A percentile compares a stretch with the other conserved stretches of the same genome.
phyloP scores from a whole-genome alignment of 345 rosid species.

The Fremontodendron californicum region DNA sequence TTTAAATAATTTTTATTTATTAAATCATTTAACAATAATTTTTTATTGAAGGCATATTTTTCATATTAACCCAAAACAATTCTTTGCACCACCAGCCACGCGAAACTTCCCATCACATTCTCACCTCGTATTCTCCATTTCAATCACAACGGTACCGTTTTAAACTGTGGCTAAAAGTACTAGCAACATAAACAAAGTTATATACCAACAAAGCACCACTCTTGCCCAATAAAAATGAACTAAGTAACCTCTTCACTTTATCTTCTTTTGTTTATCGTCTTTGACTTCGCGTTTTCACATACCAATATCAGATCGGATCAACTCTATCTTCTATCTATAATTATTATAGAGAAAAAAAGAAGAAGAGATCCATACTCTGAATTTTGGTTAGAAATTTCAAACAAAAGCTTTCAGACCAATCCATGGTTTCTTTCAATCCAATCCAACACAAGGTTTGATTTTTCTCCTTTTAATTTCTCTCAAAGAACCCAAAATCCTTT shows the following conservation, averaged over 20 bases:
- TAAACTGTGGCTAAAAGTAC: no score
- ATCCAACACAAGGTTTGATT: conserved; percentile 24
- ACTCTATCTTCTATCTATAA: neutral
- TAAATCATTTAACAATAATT: no score
- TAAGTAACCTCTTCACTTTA: neutral
- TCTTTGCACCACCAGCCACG: neutral
- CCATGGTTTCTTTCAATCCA: conserved; percentile 15
- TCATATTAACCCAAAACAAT: no score
- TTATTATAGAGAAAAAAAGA: neutral
- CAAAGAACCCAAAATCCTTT: conserved; percentile 7
- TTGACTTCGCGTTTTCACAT: neutral
- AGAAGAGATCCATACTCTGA: neutral
- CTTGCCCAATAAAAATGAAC: neutral
- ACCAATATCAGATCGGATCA: neutral
- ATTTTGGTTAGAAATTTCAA: neutral
- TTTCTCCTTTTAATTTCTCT: neutral
- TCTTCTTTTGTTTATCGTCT: neutral
- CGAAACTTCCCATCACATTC: neutral
- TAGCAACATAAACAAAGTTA: no score
- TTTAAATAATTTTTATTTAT: no score
- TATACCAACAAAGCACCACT: neutral
- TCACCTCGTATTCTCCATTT: no score
- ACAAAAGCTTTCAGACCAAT: neutral
- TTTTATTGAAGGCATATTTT: no score
- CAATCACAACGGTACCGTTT: neutral